Evolutionary conservation across 1,284 basidiomycete species (phyloP).

Genomic region (Rhodotorula sp.): DNA sequence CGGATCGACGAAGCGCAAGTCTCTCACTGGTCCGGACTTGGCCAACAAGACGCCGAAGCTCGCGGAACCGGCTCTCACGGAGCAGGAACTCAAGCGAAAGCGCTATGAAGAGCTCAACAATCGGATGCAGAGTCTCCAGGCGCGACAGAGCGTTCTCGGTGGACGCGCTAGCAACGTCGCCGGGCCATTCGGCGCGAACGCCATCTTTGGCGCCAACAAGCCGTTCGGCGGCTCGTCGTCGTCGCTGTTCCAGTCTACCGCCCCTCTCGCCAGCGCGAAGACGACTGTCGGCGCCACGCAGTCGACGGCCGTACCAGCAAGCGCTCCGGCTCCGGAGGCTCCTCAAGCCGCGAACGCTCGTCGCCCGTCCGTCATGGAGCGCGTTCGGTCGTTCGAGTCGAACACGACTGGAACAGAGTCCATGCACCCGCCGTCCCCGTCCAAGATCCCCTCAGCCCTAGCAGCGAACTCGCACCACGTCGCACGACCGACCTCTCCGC

Average conservation of each 20-base stretch:
- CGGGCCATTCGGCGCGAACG: constrained; percentile 1
- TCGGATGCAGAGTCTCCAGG: constrained; percentile 31
- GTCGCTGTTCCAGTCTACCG: constrained; percentile 12
- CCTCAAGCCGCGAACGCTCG: constrained; percentile 7
- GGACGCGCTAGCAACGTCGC: constrained; percentile 25
- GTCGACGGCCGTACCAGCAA: neutral
- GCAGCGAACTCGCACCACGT: constrained; percentile 1
- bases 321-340: neutral
- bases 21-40: constrained; percentile 14
- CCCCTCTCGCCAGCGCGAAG: neutral
- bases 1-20: constrained; percentile 38
- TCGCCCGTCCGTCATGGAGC: constrained; percentile 39
- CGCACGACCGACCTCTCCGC: constrained; percentile 4
- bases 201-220: constrained; percentile 12
- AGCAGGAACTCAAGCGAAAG: constrained; percentile 17
- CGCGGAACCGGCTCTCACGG: constrained; percentile 6
- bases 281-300: neutral
- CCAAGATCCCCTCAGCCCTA: constrained; percentile 28
- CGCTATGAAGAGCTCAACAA: constrained; percentile 19
- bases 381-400: constrained; percentile 36
- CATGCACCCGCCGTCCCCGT: constrained; percentile 26
- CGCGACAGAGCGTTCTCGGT: constrained; percentile 26
- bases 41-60: constrained; percentile 26
- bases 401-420: constrained; percentile 14
- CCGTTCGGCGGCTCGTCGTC: neutral